These are phyloP conservation scores for Gossypium lobatum DNA, from an alignment of 441 rosid genomes.

Conservation along the genomic window DNA sequence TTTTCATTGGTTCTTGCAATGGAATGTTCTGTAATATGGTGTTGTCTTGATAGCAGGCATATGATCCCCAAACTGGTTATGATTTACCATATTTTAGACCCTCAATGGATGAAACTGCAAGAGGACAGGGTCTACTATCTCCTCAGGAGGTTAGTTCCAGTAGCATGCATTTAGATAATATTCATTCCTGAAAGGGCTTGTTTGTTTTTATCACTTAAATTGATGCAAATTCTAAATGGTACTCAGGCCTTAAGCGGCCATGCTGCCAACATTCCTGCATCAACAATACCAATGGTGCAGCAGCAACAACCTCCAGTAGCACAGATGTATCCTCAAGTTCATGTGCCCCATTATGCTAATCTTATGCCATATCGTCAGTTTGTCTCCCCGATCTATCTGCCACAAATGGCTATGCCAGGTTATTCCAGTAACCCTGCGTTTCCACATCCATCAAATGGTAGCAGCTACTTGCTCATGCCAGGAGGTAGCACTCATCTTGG, in stretches of 20 bases:
- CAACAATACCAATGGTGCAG: slow-evolving; percentile 53
- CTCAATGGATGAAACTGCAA: slow-evolving; percentile 53
- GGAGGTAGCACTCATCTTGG: slow-evolving; percentile 74
- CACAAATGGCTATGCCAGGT: slow-evolving; percentile 88
- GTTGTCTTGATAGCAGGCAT: slow-evolving; percentile 45
- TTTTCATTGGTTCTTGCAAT: not conserved
- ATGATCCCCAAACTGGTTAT: slow-evolving; percentile 63
- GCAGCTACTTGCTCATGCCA: slow-evolving; percentile 76
- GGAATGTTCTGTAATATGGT: slow-evolving; percentile 10
- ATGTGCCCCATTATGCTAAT: slow-evolving; percentile 72
- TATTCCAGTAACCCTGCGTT: slow-evolving; percentile 77
- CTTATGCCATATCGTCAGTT: slow-evolving; percentile 84
- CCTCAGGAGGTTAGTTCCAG: slow-evolving; percentile 58
- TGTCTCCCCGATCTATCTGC: slow-evolving; percentile 73
- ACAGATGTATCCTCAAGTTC: slow-evolving; percentile 91
- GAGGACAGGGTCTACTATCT: slow-evolving; percentile 59
- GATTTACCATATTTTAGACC: slow-evolving; percentile 73
- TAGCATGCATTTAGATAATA: not conserved
- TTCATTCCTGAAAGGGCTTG: not conserved
- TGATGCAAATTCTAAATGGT: slow-evolving; percentile 9
- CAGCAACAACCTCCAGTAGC: slow-evolving; percentile 67
- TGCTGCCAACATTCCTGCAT: slow-evolving; percentile 40
- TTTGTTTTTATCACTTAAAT: not conserved
- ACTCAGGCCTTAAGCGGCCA: slow-evolving; percentile 42
- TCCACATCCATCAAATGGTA: slow-evolving; percentile 82